Percentiles rank a stretch among this genome's conserved stretches.
phyloP scores from a whole-genome alignment of 208 protist species.

The Leishmania tarentolae region DNA sequence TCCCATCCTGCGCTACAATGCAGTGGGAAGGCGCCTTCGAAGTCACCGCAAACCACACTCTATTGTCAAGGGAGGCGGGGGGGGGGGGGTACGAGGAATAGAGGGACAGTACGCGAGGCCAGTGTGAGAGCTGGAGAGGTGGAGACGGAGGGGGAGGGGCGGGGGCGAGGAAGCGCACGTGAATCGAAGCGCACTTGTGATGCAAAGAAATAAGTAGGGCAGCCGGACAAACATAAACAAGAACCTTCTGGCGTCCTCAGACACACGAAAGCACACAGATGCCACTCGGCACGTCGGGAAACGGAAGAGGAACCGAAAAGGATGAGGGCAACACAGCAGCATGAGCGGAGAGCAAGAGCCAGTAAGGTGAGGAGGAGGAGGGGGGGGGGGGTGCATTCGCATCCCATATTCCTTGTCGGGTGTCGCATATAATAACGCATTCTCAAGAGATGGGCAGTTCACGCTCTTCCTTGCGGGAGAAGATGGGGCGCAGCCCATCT shows the following conservation, averaged over 20 bases:
- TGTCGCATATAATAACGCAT: neutral
- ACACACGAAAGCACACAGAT: neutral
- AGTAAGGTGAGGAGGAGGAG: too few relatives aligned
- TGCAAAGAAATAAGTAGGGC: neutral
- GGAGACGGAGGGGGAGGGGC: neutral
- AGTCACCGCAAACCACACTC: neutral
- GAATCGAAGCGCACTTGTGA: neutral
- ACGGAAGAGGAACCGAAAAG: neutral
- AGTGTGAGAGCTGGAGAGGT: neutral
- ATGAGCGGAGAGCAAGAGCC: constrained; percentile 1
- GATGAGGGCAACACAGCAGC: neutral
- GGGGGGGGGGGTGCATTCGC: neutral
- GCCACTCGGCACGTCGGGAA: neutral
- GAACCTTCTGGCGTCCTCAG: neutral
- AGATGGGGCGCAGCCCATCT: constrained; percentile 57
- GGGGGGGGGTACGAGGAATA: neutral
- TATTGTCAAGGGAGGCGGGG: neutral
- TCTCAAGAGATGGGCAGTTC: constrained; percentile 18
- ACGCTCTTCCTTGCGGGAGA: constrained; percentile 54
- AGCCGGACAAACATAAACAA: neutral
- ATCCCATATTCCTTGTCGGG: neutral
- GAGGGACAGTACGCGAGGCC: neutral
- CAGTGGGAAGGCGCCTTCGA: neutral
- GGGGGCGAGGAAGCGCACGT: neutral
- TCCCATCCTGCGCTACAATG: neutral